Evolutionary conservation across 768 basidiomycete species (phyloP).

Genomic region (Hygrocybe coccinea): DNA sequence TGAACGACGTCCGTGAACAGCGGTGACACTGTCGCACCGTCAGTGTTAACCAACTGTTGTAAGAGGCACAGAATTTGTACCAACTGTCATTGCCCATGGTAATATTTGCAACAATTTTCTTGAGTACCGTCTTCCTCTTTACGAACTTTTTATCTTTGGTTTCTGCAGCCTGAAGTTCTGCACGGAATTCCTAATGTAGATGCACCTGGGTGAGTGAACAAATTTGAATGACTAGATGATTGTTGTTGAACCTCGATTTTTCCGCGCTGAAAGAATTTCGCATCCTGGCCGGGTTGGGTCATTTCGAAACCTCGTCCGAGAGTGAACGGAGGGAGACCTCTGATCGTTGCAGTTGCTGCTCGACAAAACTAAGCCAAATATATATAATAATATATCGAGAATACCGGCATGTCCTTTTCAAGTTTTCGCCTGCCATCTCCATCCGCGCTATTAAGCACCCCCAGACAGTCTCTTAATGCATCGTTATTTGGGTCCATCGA

Average conservation of each 20-base stretch:
- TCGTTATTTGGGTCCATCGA: conserved; percentile 43
- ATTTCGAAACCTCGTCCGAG: not conserved
- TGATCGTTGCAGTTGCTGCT: too few species aligned
- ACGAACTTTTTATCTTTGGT: conserved; percentile 94
- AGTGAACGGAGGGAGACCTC: not conserved
- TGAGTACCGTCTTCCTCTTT: conserved; percentile 89
- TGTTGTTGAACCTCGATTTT: conserved; percentile 75
- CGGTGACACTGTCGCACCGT: conserved; percentile 67
- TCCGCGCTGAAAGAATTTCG: conserved; percentile 86
- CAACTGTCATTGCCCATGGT: conserved; percentile 99
- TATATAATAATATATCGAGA: too few species aligned
- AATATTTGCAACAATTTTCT: conserved; percentile 98
- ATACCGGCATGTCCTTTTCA: too few species aligned
- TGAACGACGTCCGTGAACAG: conserved; percentile 94
- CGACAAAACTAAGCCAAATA: too few species aligned
- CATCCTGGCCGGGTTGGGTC: conserved; percentile 64
- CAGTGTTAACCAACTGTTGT: conserved; percentile 16
- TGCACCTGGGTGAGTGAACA: not conserved
- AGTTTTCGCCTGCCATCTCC: too few species aligned
- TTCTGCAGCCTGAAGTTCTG: conserved; percentile 86
- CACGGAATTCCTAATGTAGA: conserved; percentile 69
- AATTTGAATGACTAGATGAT: not conserved
- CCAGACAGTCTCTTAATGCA: conserved; percentile 26
- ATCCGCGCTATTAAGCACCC: not conserved
- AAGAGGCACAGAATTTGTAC: conserved; percentile 36